Evolutionary conservation across 2,329 filamentous ascomycete genomes (phyloP).

Genomic region (Rhinocladiella mackenziei): DNA sequence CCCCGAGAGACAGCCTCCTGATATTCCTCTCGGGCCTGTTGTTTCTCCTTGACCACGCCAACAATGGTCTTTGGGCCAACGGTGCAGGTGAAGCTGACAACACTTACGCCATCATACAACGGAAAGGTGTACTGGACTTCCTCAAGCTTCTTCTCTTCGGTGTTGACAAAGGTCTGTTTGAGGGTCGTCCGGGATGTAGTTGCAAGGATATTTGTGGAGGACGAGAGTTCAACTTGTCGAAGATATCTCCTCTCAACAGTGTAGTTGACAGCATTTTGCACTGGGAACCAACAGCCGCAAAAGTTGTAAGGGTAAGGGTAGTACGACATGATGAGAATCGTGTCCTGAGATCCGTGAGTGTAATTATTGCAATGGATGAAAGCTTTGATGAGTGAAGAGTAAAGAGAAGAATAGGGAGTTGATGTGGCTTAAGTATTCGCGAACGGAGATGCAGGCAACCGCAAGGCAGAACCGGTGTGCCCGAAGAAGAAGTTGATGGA

Average conservation of each 20-base stretch:
- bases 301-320: background rate
- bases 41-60: conserved; percentile 64
- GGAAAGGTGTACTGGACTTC: conserved; percentile 66
- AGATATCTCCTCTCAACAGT: conserved; percentile 45
- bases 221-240: conserved; percentile 55
- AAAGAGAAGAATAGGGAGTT: too few species aligned
- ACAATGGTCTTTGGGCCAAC: conserved; percentile 54
- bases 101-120: conserved; percentile 66
- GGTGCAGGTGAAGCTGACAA: conserved; percentile 63
- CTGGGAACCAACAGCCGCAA: conserved; percentile 23
- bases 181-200: conserved; percentile 51
- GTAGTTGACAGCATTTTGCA: background rate
- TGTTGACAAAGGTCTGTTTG: conserved; percentile 60
- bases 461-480: too few species aligned
- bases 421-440: too few species aligned
- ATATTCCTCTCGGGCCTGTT: conserved; percentile 58
- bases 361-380: too few species aligned
- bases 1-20: conserved; percentile 55
- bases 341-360: too few species aligned
- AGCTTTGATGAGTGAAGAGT: too few species aligned
- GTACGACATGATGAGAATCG: too few species aligned
- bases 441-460: too few species aligned
- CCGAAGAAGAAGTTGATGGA: too few species aligned
- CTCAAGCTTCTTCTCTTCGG: conserved; percentile 41
- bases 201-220: conserved; percentile 59